Evolutionary conservation across 75 land plant genomes (phyloP).

Genomic region (Chamaecyparis obtusa): DNA sequence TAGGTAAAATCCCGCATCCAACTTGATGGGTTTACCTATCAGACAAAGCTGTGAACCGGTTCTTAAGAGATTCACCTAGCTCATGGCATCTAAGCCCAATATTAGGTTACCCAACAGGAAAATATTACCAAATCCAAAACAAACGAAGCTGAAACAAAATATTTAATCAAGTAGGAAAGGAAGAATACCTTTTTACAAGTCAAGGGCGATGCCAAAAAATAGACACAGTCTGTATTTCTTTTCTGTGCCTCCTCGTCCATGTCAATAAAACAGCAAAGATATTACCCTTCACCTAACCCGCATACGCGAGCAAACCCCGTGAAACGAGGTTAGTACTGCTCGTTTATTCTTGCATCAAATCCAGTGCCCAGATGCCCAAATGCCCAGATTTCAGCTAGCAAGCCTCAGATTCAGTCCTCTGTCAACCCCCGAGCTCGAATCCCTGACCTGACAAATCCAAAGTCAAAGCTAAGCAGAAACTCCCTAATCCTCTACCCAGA

Average conservation of each 20-base stretch:
- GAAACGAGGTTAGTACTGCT: not conserved
- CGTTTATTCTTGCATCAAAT: not conserved
- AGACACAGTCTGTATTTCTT: constrained; percentile 78
- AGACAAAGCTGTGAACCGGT: not conserved
- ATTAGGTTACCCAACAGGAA: not conserved
- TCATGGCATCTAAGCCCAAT: not conserved
- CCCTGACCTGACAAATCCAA: not conserved
- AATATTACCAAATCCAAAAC: not conserved
- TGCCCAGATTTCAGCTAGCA: not conserved
- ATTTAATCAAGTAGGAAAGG: not conserved
- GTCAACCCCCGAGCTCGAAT: not conserved
- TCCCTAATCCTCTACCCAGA: not conserved
- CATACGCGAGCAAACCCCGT: not conserved
- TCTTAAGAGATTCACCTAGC: not conserved
- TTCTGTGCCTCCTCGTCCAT: constrained; percentile 55
- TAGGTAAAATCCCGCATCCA: not conserved
- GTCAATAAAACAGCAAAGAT: not conserved
- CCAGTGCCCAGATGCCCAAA: not conserved
- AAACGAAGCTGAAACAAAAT: not conserved
- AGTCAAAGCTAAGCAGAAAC: not conserved
- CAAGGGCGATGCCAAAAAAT: constrained; percentile 75
- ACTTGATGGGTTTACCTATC: not conserved
- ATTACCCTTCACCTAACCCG: not conserved
- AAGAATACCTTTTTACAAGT: constrained; percentile 72
- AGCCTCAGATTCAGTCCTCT: not conserved